Percentiles rank a stretch among this genome's conserved stretches.
Conservation (phyloP, 106 monocot genomes). For the Allium sativum region DNA sequence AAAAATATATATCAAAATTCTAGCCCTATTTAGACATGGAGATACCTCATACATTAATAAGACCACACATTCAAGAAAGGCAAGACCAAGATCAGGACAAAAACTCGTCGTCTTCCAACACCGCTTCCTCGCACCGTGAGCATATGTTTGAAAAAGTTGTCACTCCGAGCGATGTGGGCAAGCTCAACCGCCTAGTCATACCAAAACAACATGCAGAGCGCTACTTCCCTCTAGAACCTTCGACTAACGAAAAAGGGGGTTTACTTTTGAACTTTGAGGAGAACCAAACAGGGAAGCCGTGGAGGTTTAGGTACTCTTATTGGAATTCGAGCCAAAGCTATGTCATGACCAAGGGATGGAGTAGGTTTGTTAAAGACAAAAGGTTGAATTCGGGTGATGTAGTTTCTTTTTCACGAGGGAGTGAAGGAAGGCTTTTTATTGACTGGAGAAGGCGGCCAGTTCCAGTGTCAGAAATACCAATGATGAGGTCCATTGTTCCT, state of each 20-base stretch:
- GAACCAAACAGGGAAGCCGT: constrained; percentile 33
- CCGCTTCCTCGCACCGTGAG: neutral
- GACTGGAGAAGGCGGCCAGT: too few species aligned
- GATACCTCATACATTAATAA: too few species aligned
- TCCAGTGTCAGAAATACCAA: too few species aligned
- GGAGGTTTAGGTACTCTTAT: constrained; percentile 79
- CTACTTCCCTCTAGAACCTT: constrained; percentile 41
- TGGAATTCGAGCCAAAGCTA: constrained; percentile 96
- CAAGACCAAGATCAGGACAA: too few species aligned
- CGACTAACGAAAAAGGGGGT: neutral
- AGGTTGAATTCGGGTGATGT: constrained; percentile 40
- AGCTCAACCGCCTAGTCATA: constrained; percentile 73
- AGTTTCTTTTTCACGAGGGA: constrained; percentile 25
- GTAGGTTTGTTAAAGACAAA: constrained; percentile 83
- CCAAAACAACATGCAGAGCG: constrained; percentile 83
- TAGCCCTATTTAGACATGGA: too few species aligned
- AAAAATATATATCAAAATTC: too few species aligned
- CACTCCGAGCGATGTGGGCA: constrained; percentile 83
- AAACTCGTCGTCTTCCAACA: too few species aligned
- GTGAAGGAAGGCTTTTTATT: too few species aligned
- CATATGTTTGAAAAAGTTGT: constrained; percentile 45
- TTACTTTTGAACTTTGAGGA: constrained; percentile 4
- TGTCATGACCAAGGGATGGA: constrained; percentile 85
- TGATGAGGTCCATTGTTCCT: too few species aligned
- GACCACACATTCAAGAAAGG: too few species aligned